Conservation (phyloP, 192 early-diverging fungal species). For the Coemansia sp. region DNA sequence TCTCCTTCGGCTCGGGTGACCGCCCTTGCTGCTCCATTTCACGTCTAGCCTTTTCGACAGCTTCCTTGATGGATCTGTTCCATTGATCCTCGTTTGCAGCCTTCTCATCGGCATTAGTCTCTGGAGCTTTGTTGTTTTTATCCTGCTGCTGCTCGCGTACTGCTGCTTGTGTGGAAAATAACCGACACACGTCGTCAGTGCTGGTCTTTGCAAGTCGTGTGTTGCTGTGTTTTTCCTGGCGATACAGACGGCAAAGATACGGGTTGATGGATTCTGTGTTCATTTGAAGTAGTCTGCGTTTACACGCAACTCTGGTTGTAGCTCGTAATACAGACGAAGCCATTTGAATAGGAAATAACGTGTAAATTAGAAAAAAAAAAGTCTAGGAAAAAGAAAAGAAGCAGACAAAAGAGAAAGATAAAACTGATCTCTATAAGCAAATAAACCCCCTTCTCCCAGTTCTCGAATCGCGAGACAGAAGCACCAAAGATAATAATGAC, state of each 20-base stretch:
- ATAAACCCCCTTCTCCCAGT: too few species aligned
- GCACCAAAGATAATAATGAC: too few species aligned
- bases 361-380: background rate
- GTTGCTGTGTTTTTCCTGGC: background rate
- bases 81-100: conserved; percentile 16
- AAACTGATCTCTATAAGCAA: background rate
- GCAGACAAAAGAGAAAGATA: conserved; percentile 8
- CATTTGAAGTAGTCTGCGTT: background rate
- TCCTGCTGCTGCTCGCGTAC: background rate
- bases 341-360: background rate
- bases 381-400: conserved; percentile 7
- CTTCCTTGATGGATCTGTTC: conserved; percentile 44
- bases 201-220: background rate
- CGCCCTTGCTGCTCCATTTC: conserved; percentile 9
- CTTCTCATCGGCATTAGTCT: background rate
- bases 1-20: background rate
- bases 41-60: conserved; percentile 39
- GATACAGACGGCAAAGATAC: background rate
- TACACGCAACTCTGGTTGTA: background rate
- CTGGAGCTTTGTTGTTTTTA: background rate
- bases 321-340: background rate
- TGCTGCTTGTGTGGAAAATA: background rate
- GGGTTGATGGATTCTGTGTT: background rate
- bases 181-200: background rate
- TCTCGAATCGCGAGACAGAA: too few species aligned